Evolutionary conservation across 139 green algal genomes (phyloP), one percentile per base, ranked within the genome.

Genomic region (Asterochloris sp.): DNA sequence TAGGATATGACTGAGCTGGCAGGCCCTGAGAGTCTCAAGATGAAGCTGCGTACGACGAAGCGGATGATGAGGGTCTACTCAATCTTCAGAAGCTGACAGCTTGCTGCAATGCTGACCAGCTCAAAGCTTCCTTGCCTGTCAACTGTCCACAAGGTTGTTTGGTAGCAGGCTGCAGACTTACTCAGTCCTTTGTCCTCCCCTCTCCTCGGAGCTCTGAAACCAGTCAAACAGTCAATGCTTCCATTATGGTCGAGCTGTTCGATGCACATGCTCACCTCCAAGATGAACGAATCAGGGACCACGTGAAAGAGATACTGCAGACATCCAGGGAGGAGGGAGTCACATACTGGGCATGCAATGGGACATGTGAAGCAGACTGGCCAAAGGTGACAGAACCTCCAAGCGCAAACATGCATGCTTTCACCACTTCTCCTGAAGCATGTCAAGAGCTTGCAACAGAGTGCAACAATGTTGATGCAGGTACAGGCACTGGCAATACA

Each of bases 21-120:
- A 21, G 62, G 83, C 9, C 89, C 89, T 13, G 62, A 79, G 27
- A 11, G 81, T 24, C 62, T 84, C 12, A 67, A 83, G 12, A 69
- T 83, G 17, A 91, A 92, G 73, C 60, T 91, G 71, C 77, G 81
- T 14, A 84, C 87, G 1, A 85, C 86, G 12, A 78, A 88, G 63
- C 85, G 92, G 68, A 93, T 96, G 89, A 82, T 88, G 81, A 78
- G 88, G 11, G 89, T 85, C 23, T 96, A 94, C 82, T 81, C 76
- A 17, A 78, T 96, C 0, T 94, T 94, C 78, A 87, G 38, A 54
- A 54, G 38, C 38, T 54, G 38, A 54, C 38, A 54, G 38, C 38
- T 6, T 54, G 38, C 38, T 54, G 38, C 38, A 54, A 54, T 54
- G 38, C 38, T 54, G 38, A 54, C 38, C 38, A 10, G 38, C 38